phyloP scores from a whole-genome alignment of 1,139 yeast species.

The Debaryomyces sp. region DNA sequence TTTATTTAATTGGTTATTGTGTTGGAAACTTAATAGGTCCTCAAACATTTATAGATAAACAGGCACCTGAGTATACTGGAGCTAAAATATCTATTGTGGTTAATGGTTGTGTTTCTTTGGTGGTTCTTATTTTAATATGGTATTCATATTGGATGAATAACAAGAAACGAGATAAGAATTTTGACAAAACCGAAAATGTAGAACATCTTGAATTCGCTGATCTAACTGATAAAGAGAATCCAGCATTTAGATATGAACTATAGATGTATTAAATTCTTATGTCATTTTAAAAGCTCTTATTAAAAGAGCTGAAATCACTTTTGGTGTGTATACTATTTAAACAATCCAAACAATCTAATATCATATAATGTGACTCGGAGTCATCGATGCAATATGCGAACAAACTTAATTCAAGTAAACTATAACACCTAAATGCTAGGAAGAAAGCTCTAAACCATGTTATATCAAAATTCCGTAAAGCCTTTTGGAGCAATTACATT shows the following conservation, averaged over 20 bases:
- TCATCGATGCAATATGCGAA: neutral
- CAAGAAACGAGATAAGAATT: slow-evolving; percentile 4
- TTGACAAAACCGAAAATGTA: slow-evolving; percentile 9
- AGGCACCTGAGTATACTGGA: slow-evolving; percentile 55
- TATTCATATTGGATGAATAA: slow-evolving; percentile 5
- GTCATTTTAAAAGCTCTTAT: neutral
- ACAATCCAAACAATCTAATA: too few species aligned
- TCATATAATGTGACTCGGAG: neutral
- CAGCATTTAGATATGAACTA: slow-evolving; percentile 14
- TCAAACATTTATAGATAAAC: slow-evolving; percentile 56
- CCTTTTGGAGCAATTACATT: neutral
- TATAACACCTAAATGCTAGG: too few species aligned
- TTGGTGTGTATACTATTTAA: too few species aligned
- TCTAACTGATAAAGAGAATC: slow-evolving; percentile 22
- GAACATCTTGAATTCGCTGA: slow-evolving; percentile 19
- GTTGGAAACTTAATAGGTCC: slow-evolving; percentile 75
- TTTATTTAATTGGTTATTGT: slow-evolving; percentile 63
- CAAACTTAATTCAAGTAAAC: neutral
- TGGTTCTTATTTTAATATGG: slow-evolving; percentile 6
- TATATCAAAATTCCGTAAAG: neutral
- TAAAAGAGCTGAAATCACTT: too few species aligned
- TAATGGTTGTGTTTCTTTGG: slow-evolving; percentile 21
- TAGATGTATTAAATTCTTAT: neutral
- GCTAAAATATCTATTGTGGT: slow-evolving; percentile 47
- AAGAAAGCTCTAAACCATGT: neutral